phyloP scores from a whole-genome alignment of 2,329 filamentous ascomycete species.

The Microsporum ferrugineum region DNA sequence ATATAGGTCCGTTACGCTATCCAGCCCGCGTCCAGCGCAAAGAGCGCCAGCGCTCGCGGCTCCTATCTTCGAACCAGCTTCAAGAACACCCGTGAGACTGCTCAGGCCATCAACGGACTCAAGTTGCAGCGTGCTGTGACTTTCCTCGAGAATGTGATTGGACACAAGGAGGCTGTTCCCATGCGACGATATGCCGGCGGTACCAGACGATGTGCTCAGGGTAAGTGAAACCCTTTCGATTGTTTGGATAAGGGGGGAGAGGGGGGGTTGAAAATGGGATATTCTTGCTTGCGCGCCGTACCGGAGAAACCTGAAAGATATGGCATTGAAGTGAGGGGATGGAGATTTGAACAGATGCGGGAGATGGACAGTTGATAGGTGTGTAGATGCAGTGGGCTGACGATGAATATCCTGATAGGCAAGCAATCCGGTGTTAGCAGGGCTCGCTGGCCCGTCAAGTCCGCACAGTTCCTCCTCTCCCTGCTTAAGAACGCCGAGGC shows the following conservation, averaged over 20 bases:
- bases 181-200: conserved; percentile 95
- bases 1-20: conserved; percentile 88
- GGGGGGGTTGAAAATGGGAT: too few relatives aligned
- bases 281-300: too few relatives aligned
- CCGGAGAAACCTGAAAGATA: neutral
- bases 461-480: conserved; percentile 91
- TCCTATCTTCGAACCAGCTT: conserved; percentile 98
- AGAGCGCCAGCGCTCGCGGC: conserved; percentile 95
- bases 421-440: conserved; percentile 98
- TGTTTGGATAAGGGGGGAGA: neutral
- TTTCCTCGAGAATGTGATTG: conserved; percentile 97
- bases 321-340: neutral
- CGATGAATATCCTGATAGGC: conserved; percentile 44
- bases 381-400: neutral
- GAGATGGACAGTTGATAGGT: neutral
- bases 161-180: conserved; percentile 93
- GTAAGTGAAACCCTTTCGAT: conserved; percentile 48
- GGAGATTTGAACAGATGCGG: neutral
- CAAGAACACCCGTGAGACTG: conserved; percentile 99
- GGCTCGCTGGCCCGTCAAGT: conserved; percentile 99
- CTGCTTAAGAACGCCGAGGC: conserved; percentile 96
- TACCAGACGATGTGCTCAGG: conserved; percentile 93
- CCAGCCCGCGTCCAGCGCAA: conserved; percentile 72
- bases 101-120: conserved; percentile 99
- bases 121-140: conserved; percentile 88